A percentile compares a stretch with the other conserved stretches of the same genome.
These are phyloP conservation scores for Pelargonium fulgidum DNA, from an alignment of 441 rosid species.

Conservation along the genomic window DNA sequence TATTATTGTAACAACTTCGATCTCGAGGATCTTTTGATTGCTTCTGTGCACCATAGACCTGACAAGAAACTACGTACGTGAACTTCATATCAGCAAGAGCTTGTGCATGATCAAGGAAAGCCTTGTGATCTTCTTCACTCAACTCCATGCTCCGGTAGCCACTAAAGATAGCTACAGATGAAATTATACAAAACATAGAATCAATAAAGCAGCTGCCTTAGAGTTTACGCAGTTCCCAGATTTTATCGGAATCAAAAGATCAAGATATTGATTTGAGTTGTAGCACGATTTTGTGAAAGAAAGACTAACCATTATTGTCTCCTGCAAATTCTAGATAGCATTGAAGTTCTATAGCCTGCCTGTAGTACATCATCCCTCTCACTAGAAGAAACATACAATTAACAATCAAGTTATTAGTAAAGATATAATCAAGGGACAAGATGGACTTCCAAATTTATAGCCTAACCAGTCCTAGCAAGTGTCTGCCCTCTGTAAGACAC, in stretches of 20 bases:
- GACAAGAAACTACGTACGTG: conserved; percentile 97
- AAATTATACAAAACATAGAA: conserved; percentile 18
- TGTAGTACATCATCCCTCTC: conserved; percentile 98
- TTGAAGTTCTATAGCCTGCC: conserved; percentile 73
- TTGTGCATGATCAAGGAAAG: conserved; percentile 37
- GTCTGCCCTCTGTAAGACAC: conserved; percentile 95
- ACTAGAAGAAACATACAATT: conserved; percentile 39
- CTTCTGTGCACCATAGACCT: conserved; percentile 74
- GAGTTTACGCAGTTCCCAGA: conserved; percentile 15
- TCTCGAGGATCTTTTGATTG: conserved; percentile 50
- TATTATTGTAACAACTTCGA: conserved; percentile 67
- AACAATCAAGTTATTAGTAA: not conserved
- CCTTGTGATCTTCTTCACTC: conserved; percentile 30
- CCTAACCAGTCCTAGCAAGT: conserved; percentile 84
- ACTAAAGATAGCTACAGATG: conserved; percentile 35
- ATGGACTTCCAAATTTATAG: conserved; percentile 3
- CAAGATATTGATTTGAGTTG: conserved; percentile 11
- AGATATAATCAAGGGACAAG: conserved; percentile 17
- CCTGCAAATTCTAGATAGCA: conserved; percentile 56
- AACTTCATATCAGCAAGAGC: conserved; percentile 88
- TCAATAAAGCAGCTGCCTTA: conserved; percentile 16
- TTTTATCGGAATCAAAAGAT: not conserved
- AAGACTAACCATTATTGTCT: conserved; percentile 48
- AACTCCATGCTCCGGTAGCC: conserved; percentile 38
- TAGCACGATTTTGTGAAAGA: conserved; percentile 8